Base-by-base conservation (phyloP, 148 eudicot species). In the Camellia granthamiana region DNA sequence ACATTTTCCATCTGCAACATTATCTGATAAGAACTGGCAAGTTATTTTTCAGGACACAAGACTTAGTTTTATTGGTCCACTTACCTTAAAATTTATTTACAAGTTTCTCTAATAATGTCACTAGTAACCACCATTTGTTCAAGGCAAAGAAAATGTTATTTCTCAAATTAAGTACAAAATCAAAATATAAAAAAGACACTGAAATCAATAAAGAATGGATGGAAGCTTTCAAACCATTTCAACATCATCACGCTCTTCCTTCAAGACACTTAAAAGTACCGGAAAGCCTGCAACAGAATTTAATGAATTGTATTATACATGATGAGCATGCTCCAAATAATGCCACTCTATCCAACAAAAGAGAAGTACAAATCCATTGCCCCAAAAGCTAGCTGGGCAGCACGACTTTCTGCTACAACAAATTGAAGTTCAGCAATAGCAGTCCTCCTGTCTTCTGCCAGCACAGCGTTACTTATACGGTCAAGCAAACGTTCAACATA, bases 341-440 rank as follows among this genome's bases (percentile, higher is more conserved):
- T 69, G 56, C 41, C 68, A 66, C 7, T 12, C 55, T 23, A 74
- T 77, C 58, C 82, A 78, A 49, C 56, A 69, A 76, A 64, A 42
- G 78, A 58, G 38, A 81, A 77, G 55, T 63, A 86, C 90, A 64
- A 56, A 96, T 97, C 99, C 92, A 92, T 96, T 76, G 98, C 99
- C 85, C 99, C 99, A 90, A 96, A 96, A 72, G 98, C 97, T 81
- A 96, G 83, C 81, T 96, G 99, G 72, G 98, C 92, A 80, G 97
- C 88, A 81, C 81, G 90, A 85, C 89, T 96, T 87, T 96, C 99
- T 70, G 98, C 90, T 71, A 96, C 95, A 79, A 93, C 92, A 76
- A 95, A 91, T 86, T 93, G 98, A 83, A 96, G 97, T 88, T 96
- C 99, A 64, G 84, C 84, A 86, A 96, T 81, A 58, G 97, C 97